Evolutionary conservation across 2,329 filamentous ascomycete genomes (phyloP).

Genomic region (Leptosphaerulina australis): DNA sequence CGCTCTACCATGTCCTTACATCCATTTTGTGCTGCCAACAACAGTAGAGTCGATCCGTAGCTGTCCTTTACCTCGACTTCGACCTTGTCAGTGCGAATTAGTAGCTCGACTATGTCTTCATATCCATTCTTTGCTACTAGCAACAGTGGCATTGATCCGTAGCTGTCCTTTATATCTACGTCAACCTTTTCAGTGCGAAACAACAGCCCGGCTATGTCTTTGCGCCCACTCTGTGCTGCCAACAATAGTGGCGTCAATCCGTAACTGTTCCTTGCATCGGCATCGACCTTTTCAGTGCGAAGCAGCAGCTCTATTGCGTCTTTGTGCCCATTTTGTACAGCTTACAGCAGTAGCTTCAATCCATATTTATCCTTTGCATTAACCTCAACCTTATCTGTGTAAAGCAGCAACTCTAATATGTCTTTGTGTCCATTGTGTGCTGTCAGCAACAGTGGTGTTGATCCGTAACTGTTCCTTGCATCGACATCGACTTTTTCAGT

Average conservation of each 20-base stretch:
- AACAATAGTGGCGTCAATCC: no score
- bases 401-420: slow-evolving; percentile 2
- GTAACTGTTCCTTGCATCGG: no score
- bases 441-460: neutral
- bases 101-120: neutral
- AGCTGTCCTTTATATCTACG: neutral
- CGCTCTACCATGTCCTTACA: no score
- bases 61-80: no score
- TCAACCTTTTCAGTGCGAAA: neutral
- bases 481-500: neutral
- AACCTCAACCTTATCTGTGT: neutral
- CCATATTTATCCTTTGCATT: neutral
- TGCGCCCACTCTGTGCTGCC: no score
- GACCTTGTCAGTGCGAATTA: neutral
- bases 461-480: neutral
- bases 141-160: neutral
- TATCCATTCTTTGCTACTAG: neutral
- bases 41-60: no score
- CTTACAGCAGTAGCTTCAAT: neutral
- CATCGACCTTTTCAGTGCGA: neutral
- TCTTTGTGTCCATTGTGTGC: neutral
- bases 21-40: no score
- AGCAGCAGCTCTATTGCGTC: neutral
- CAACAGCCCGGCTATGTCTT: no score
- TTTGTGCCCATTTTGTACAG: neutral